Conservation (phyloP, 1,284 basidiomycete genomes). For the Porogramme epimiltina region DNA sequence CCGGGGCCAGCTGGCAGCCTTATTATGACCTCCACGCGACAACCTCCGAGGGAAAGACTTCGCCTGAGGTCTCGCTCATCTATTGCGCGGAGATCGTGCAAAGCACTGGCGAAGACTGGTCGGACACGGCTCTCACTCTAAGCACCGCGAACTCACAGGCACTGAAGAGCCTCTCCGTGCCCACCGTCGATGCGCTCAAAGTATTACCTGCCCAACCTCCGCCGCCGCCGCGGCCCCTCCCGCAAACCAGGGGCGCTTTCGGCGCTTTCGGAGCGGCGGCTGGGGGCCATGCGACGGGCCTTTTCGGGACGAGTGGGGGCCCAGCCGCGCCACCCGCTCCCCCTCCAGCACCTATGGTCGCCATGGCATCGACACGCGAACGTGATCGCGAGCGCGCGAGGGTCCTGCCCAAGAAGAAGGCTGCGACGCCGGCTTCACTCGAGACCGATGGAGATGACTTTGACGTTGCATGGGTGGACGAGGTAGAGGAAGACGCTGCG, state of each 20-base stretch:
- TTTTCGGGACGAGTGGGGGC: too few relatives aligned
- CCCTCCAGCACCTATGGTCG: too few relatives aligned
- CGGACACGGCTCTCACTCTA: conserved; percentile 15
- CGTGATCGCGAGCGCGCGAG: too few relatives aligned
- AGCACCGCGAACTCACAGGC: conserved; percentile 13
- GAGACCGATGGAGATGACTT: too few relatives aligned
- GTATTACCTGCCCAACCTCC: not conserved
- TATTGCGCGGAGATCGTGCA: conserved; percentile 59
- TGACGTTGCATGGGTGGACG: not conserved
- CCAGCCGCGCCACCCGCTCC: too few relatives aligned
- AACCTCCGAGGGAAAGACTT: conserved; percentile 44
- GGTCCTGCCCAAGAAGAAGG: too few relatives aligned
- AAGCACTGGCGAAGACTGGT: conserved; percentile 65
- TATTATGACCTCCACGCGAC: conserved; percentile 61
- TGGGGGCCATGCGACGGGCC: too few relatives aligned
- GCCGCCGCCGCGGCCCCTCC: too few relatives aligned
- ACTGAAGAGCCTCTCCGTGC: conserved; percentile 4
- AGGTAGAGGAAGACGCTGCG: not conserved
- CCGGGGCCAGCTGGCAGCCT: conserved; percentile 51
- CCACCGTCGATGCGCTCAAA: conserved; percentile 2
- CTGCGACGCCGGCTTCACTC: not conserved
- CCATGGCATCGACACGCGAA: too few relatives aligned
- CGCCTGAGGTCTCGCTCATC: conserved; percentile 47
- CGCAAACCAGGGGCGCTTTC: too few relatives aligned
- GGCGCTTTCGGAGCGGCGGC: too few relatives aligned